Conservation (phyloP, 768 basidiomycete genomes). For the Fomitopsis serialis region DNA sequence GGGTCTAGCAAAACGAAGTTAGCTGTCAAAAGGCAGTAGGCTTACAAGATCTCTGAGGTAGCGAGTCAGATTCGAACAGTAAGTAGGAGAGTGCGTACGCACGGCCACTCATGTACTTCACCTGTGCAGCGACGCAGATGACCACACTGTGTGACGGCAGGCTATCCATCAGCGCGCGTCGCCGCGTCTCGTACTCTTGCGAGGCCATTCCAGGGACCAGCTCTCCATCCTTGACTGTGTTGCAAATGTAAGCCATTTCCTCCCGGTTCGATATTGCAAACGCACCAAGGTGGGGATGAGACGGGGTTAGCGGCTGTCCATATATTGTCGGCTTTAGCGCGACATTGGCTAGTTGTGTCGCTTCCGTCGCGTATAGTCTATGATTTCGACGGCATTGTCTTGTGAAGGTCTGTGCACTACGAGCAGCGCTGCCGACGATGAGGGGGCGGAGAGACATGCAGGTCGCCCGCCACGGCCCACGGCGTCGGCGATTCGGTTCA, state of each 20-base stretch:
- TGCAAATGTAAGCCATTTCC: not conserved
- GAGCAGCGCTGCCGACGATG: not conserved
- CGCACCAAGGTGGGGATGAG: constrained; percentile 80
- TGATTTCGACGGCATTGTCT: not conserved
- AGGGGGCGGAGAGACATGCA: constrained; percentile 1
- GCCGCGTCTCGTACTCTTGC: constrained; percentile 71
- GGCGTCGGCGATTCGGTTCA: no score
- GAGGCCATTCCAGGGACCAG: constrained; percentile 78
- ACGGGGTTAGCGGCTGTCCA: constrained; percentile 73
- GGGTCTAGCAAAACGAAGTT: no score
- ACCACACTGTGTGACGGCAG: constrained; percentile 73
- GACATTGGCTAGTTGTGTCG: constrained; percentile 16
- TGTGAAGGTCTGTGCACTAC: not conserved
- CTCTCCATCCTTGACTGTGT: constrained; percentile 34
- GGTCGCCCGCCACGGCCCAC: not conserved
- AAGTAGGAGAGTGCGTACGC: constrained; percentile 27
- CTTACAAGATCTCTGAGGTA: constrained; percentile 67
- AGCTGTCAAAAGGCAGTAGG: no score
- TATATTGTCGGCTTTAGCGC: constrained; percentile 62
- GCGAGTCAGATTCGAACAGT: constrained; percentile 4
- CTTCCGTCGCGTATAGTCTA: constrained; percentile 29
- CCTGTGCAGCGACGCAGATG: constrained; percentile 68
- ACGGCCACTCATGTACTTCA: constrained; percentile 86
- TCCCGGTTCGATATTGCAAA: constrained; percentile 3
- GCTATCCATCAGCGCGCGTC: constrained; percentile 63